phyloP scores from a whole-genome alignment of 1,284 basidiomycete species.

The Trichosporon faecale region DNA sequence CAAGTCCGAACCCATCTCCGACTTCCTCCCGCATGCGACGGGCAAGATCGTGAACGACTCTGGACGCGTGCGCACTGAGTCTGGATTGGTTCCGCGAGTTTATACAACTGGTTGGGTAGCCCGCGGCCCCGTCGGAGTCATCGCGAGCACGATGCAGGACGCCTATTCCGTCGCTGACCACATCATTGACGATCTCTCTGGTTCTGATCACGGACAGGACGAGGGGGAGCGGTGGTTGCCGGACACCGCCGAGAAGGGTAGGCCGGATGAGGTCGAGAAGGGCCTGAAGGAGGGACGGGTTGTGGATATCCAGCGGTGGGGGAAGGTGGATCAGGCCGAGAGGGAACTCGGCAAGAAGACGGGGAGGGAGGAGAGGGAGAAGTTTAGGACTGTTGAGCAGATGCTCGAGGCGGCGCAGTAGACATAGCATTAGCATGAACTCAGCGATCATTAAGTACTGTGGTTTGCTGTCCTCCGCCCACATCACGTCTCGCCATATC shows the following conservation, averaged over 20 bases:
- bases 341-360: slow-evolving; percentile 28
- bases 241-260: slow-evolving; percentile 27
- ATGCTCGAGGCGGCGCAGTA: slow-evolving; percentile 53
- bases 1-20: slow-evolving; percentile 61
- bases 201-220: not conserved
- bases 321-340: slow-evolving; percentile 43
- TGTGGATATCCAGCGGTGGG: slow-evolving; percentile 43
- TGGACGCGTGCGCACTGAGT: slow-evolving; percentile 48
- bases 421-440: not conserved
- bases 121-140: slow-evolving; percentile 84
- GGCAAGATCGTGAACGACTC: slow-evolving; percentile 48
- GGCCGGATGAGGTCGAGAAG: slow-evolving; percentile 31
- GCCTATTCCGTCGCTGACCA: slow-evolving; percentile 61
- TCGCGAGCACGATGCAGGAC: slow-evolving; percentile 91
- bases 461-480: not conserved
- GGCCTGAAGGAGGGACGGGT: slow-evolving; percentile 33
- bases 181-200: slow-evolving; percentile 38
- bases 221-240: slow-evolving; percentile 14
- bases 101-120: slow-evolving; percentile 95
- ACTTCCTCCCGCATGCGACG: slow-evolving; percentile 50
- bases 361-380: slow-evolving; percentile 40
- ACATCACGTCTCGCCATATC: too few species aligned
- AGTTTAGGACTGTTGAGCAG: slow-evolving; percentile 57
- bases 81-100: slow-evolving; percentile 58
- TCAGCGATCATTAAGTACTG: not conserved